phyloP scores from a whole-genome alignment of 2,329 filamentous ascomycete genomes.

The Scopulariopsis brevicaulis region DNA sequence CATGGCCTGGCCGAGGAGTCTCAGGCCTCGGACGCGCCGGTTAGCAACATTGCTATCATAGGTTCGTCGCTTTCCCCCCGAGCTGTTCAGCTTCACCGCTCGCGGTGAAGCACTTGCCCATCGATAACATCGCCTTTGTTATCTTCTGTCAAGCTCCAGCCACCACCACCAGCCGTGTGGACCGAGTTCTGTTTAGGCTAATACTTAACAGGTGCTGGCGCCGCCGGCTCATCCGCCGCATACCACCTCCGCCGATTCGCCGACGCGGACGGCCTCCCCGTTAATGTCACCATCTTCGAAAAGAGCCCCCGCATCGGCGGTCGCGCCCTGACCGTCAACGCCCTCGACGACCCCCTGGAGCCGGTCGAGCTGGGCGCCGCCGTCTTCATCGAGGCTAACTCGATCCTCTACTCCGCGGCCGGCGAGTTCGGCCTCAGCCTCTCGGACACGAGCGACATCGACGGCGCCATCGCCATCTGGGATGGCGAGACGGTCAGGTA shows the following conservation, averaged over 20 bases:
- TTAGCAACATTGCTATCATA: constrained; percentile 16
- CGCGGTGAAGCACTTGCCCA: not conserved
- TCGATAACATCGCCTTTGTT: too few species aligned
- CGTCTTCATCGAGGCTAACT: constrained; percentile 80
- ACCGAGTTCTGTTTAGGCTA: not conserved
- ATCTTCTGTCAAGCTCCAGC: too few species aligned
- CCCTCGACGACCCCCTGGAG: constrained; percentile 52
- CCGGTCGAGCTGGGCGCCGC: constrained; percentile 82
- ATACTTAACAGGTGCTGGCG: constrained; percentile 60
- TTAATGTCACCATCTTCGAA: constrained; percentile 86
- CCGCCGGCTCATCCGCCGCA: constrained; percentile 76
- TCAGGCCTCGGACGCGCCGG: not conserved
- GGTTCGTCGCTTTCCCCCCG: constrained; percentile 11
- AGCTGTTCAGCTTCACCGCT: not conserved
- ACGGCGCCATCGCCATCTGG: constrained; percentile 66
- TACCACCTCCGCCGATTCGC: constrained; percentile 72
- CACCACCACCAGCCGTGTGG: not conserved
- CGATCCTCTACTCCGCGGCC: constrained; percentile 67
- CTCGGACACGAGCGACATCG: constrained; percentile 27
- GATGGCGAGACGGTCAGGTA: constrained; percentile 68
- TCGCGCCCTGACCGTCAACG: constrained; percentile 73
- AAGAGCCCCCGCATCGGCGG: constrained; percentile 69
- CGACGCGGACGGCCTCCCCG: constrained; percentile 38
- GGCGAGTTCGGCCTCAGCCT: constrained; percentile 58
- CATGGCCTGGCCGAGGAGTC: not conserved